Conservation (phyloP, 345 rosid genomes). For the Hevea brasiliensis region DNA sequence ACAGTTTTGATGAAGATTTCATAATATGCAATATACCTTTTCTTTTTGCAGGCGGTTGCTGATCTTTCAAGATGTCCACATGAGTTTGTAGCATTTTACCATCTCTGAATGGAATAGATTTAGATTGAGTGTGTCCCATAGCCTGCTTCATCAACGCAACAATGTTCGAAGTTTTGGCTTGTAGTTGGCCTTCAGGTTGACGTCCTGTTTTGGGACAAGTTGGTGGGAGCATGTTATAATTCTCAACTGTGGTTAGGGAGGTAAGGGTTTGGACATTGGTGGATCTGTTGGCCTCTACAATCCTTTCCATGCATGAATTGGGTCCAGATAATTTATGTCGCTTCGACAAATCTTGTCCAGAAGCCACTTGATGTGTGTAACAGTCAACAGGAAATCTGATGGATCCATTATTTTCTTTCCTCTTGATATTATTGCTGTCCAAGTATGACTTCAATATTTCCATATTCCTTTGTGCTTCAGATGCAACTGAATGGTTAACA, state of each 20-base stretch:
- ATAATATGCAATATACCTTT: slow-evolving; percentile 40
- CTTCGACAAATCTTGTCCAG: slow-evolving; percentile 19
- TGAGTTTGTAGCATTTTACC: slow-evolving; percentile 32
- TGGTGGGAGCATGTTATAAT: slow-evolving; percentile 26
- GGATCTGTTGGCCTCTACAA: slow-evolving; percentile 14
- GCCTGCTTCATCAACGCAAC: slow-evolving; percentile 28
- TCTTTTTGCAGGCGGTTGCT: slow-evolving; percentile 27
- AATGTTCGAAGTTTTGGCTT: slow-evolving; percentile 12
- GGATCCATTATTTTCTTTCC: slow-evolving; percentile 6
- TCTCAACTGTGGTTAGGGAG: slow-evolving; percentile 18
- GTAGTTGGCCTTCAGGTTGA: slow-evolving; percentile 23
- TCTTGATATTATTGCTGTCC: slow-evolving; percentile 4
- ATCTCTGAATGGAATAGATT: slow-evolving; percentile 24
- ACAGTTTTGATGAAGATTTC: slow-evolving; percentile 17
- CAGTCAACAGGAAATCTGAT: slow-evolving; percentile 1
- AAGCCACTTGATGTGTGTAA: slow-evolving; percentile 15
- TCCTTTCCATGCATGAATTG: slow-evolving; percentile 17
- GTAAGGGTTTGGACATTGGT: slow-evolving; percentile 24
- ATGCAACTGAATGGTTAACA: slow-evolving; percentile 28
- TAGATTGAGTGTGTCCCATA: slow-evolving; percentile 23
- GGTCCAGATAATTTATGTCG: slow-evolving; percentile 14
- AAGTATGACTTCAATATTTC: slow-evolving; percentile 10
- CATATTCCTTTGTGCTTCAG: slow-evolving; percentile 18
- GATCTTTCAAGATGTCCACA: slow-evolving; percentile 20
- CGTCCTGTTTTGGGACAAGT: slow-evolving; percentile 35